phyloP scores from a whole-genome alignment of 768 basidiomycete genomes.

The Russula sp. region DNA sequence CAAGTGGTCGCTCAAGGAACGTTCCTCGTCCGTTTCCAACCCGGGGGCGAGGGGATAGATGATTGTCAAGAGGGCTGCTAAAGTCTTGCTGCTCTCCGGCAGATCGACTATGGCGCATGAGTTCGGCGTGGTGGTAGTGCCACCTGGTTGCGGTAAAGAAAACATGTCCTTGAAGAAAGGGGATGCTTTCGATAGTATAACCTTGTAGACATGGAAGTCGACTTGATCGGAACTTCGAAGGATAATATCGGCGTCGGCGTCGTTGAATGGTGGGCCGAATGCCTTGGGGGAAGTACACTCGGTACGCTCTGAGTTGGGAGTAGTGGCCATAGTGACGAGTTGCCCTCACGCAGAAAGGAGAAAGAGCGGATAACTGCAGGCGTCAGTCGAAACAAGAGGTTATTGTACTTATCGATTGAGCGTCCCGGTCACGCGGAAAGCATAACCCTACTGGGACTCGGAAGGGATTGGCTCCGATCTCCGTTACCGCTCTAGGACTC shows the following conservation, averaged over 20 bases:
- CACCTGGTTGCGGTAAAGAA: not conserved
- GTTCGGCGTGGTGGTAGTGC: not conserved
- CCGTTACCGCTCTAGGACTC: no score
- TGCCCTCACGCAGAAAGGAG: not conserved
- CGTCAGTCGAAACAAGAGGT: no score
- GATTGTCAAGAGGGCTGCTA: not conserved
- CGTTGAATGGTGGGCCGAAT: not conserved
- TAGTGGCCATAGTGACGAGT: not conserved
- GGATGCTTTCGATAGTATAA: constrained; percentile 4
- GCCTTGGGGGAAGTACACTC: not conserved
- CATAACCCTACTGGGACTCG: not conserved
- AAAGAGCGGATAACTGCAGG: no score
- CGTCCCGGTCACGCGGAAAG: not conserved
- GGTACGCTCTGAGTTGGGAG: not conserved
- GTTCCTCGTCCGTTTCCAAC: not conserved
- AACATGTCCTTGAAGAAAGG: constrained; percentile 2
- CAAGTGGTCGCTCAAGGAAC: not conserved
- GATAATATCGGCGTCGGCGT: not conserved
- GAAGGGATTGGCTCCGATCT: not conserved
- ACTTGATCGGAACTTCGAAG: constrained; percentile 9
- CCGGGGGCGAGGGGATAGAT: not conserved
- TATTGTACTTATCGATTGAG: not conserved
- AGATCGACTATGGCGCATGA: not conserved
- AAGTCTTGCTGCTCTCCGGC: not conserved
- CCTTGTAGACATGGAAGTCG: not conserved